phyloP scores from a whole-genome alignment of 2,329 filamentous ascomycete species.

The Fusarium tuaranense region DNA sequence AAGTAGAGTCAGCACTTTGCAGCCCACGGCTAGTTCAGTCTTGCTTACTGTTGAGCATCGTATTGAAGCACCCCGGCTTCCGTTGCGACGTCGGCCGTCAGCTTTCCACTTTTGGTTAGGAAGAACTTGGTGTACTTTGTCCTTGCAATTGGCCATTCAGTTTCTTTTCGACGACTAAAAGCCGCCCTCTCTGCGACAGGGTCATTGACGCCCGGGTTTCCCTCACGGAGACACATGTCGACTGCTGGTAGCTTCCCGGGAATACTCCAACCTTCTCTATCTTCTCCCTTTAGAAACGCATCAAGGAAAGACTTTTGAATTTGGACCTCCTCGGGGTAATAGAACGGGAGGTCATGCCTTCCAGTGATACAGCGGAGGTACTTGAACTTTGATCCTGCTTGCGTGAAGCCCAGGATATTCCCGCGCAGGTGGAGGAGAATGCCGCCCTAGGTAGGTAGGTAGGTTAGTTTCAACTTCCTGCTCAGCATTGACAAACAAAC shows the following conservation, averaged over 20 bases:
- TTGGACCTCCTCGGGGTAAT: slow-evolving; percentile 75
- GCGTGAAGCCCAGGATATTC: slow-evolving; percentile 72
- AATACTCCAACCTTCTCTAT: slow-evolving; percentile 67
- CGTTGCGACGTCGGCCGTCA: slow-evolving; percentile 53
- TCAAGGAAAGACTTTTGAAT: slow-evolving; percentile 75
- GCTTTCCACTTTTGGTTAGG: too few species aligned
- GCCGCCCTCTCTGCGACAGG: slow-evolving; percentile 62
- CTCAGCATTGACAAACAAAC: too few species aligned
- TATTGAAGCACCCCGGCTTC: slow-evolving; percentile 65
- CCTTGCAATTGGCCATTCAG: slow-evolving; percentile 73
- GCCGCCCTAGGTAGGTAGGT: slow-evolving; percentile 62
- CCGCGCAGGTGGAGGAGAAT: slow-evolving; percentile 76
- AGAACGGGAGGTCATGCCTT: slow-evolving; percentile 78
- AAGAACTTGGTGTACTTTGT: slow-evolving; percentile 50
- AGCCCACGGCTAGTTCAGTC: too few species aligned
- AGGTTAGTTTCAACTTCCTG: too few species aligned
- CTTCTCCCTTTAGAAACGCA: slow-evolving; percentile 76
- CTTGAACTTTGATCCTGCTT: slow-evolving; percentile 73
- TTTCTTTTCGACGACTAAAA: slow-evolving; percentile 66
- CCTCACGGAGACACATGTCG: slow-evolving; percentile 70
- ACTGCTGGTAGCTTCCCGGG: slow-evolving; percentile 68
- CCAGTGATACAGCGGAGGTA: slow-evolving; percentile 76
- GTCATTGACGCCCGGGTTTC: slow-evolving; percentile 74
- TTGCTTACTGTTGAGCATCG: slow-evolving; percentile 27
- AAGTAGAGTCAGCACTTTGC: too few species aligned